Conservation (phyloP, 495 filamentous ascomycete genomes). For the Talaromyces stipitatus region DNA sequence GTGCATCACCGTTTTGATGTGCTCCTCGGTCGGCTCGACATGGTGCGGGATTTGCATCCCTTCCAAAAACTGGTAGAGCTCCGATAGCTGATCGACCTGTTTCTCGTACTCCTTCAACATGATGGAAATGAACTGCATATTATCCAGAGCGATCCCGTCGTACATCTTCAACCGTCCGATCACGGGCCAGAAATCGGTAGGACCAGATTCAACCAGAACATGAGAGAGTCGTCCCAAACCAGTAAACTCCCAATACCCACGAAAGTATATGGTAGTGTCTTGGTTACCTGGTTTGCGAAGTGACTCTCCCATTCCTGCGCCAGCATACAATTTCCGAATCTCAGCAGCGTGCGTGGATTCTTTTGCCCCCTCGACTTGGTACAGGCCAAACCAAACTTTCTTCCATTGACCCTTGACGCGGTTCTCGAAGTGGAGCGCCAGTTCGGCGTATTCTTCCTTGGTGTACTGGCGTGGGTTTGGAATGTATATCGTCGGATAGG, state of each 20-base stretch:
- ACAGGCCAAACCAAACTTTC: constrained; percentile 16
- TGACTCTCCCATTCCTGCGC: constrained; percentile 10
- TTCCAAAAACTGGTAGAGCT: constrained; percentile 11
- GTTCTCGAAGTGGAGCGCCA: not conserved
- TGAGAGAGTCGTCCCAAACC: not conserved
- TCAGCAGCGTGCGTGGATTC: constrained; percentile 8
- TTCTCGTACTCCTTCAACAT: constrained; percentile 15
- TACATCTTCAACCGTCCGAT: constrained; percentile 13
- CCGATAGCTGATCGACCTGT: constrained; percentile 9
- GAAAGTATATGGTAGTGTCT: not conserved
- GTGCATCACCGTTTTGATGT: not conserved
- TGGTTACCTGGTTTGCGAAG: not conserved
- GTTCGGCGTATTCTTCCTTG: not conserved
- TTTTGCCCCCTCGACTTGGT: constrained; percentile 10
- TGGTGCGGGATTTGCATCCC: constrained; percentile 1
- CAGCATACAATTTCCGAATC: constrained; percentile 11
- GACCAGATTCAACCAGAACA: not conserved
- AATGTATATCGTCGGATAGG: not conserved
- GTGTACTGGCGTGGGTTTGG: not conserved
- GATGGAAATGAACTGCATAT: constrained; percentile 11
- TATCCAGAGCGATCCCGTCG: constrained; percentile 9
- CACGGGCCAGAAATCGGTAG: not conserved
- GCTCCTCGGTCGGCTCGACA: not conserved
- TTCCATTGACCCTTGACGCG: constrained; percentile 10
- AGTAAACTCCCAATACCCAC: not conserved